Base-by-base conservation (phyloP, 768 basidiomycete species). In the Leucocoprinus leucothites region DNA sequence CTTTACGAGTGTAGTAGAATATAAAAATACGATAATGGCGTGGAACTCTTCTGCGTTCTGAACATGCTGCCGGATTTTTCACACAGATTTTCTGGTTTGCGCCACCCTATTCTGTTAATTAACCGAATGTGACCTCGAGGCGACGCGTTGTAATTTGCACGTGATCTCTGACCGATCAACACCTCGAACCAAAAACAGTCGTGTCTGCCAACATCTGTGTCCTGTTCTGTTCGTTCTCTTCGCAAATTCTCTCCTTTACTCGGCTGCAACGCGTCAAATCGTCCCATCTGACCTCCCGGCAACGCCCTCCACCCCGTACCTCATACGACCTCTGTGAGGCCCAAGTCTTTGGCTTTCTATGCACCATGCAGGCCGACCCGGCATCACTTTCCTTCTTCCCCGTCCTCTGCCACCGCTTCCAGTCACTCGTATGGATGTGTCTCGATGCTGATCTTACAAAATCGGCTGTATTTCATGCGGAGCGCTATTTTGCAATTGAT, bases 391-490 rank as follows among this genome's bases (percentile, higher is more conserved):
- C 73, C 53, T 75, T 80, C 71, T 71, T 77, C 58, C 78, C 82
- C 58, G 73, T 80, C 65, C 81, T 90, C 64, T 76, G 78, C 48
- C 82, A 83, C 69, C 86, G 87, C 60, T 87, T 89, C 66, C 81
- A 81, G 60, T 73, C 80, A 49, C 77, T 94, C 59, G 78, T 92
- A 64, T 92, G 91, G 90, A 82, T 84, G 62, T 91, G 85, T 71
- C 84, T 94, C 56, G 91, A 94, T 73, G 80, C 84, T 52, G 87
- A 88, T 63, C 82, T 94, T 43, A 76, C 81, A 62, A 82, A 80
- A 69, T 85, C 91, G 11, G 92, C 93, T 38, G 81, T 91, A 44
- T 96, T 96, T 75, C 90, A 90, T 73, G 91, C 92, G 34, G 94
- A 95, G 71, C 75, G 91, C 60, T 90, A 90, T 67, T 87, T 80